These are phyloP conservation scores for Trichoderma oligosporum DNA, from an alignment of 2,329 filamentous ascomycete genomes.

Conservation along the genomic window DNA sequence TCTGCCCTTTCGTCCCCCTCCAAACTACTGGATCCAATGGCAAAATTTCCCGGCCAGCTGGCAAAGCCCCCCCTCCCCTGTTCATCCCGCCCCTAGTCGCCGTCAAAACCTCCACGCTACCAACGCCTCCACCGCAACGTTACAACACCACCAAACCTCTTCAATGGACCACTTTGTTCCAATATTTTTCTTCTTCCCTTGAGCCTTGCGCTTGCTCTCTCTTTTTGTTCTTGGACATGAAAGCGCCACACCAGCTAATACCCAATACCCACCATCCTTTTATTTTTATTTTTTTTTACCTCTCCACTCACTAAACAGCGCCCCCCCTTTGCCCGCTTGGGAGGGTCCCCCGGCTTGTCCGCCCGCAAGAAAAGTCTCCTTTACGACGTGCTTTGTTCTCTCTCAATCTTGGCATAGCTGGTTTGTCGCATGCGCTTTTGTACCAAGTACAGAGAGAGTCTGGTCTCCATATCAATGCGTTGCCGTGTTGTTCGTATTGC, in stretches of 20 bases:
- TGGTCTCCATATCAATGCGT: constrained; percentile 8
- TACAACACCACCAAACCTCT: constrained; percentile 20
- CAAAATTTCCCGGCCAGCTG: constrained; percentile 19
- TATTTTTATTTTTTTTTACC: too few relatives aligned
- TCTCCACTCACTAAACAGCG: constrained; percentile 7
- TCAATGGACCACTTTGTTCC: too few relatives aligned
- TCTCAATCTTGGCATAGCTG: background rate
- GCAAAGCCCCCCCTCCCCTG: constrained; percentile 7
- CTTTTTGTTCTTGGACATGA: background rate
- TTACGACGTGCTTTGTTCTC: background rate
- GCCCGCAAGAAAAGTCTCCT: constrained; percentile 6
- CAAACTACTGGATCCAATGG: constrained; percentile 12
- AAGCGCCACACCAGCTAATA: constrained; percentile 9
- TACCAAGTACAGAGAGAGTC: constrained; percentile 3
- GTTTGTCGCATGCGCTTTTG: constrained; percentile 7
- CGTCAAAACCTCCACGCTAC: constrained; percentile 20
- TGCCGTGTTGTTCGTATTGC: constrained; percentile 13
- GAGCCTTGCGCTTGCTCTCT: background rate
- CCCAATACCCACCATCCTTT: background rate
- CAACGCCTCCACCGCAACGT: constrained; percentile 20
- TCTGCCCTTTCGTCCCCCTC: background rate
- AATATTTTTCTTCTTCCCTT: background rate
- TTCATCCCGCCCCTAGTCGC: constrained; percentile 10
- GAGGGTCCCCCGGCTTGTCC: background rate
- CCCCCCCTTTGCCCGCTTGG: background rate